phyloP scores from a whole-genome alignment of 2,329 filamentous ascomycete genomes.

The Claviceps sp. region DNA sequence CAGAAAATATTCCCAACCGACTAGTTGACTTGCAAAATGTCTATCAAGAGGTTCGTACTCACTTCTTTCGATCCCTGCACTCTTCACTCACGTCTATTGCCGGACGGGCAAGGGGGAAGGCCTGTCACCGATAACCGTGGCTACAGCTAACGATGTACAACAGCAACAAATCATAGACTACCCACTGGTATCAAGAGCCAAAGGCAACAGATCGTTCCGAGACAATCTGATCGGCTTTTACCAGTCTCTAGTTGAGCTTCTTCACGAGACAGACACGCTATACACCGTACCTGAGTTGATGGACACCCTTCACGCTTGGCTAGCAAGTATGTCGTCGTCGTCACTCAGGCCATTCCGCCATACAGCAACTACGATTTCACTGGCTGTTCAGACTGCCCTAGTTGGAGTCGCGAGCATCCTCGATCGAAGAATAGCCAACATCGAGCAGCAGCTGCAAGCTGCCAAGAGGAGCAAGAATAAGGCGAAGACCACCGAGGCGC shows the following conservation, averaged over 20 bases:
- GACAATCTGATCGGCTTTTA: conserved; percentile 69
- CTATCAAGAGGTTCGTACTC: conserved; percentile 55
- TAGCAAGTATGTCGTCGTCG: conserved; percentile 81
- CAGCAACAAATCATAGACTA: conserved; percentile 76
- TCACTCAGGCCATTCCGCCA: conserved; percentile 82
- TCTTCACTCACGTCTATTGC: background rate
- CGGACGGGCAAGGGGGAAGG: too few relatives aligned
- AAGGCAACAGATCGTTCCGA: conserved; percentile 65
- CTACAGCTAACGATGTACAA: conserved; percentile 14
- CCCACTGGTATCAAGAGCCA: conserved; percentile 73
- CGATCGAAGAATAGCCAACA: conserved; percentile 58
- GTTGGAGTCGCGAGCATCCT: conserved; percentile 61
- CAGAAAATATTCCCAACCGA: conserved; percentile 70
- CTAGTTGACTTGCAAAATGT: conserved; percentile 77
- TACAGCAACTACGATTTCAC: conserved; percentile 74
- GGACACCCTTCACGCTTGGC: conserved; percentile 83
- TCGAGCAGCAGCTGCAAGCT: conserved; percentile 64
- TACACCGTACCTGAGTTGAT: conserved; percentile 67
- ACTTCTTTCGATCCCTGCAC: conserved; percentile 1
- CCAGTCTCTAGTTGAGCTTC: conserved; percentile 56
- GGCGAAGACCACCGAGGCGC: conserved; percentile 57
- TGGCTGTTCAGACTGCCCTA: conserved; percentile 67
- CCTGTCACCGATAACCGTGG: background rate
- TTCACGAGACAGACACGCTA: conserved; percentile 70
- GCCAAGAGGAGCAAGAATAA: conserved; percentile 68